Evolutionary conservation across 371 early-diverging fungal genomes (phyloP), one percentile per base, ranked within the genome.

Genomic region (Zopfochytrium polystomum): DNA sequence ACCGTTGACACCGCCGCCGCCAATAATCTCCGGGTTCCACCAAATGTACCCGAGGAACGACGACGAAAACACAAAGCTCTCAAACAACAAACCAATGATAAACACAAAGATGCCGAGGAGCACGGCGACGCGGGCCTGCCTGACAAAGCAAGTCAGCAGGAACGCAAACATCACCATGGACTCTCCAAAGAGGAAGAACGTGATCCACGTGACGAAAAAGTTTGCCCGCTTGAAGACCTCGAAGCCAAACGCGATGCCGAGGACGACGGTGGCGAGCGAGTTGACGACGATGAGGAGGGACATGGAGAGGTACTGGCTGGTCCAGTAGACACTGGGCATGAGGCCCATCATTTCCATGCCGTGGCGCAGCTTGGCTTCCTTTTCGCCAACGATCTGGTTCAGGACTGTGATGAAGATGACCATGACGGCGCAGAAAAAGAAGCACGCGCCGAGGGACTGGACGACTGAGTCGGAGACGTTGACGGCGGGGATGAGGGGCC

Each of bases 331-430:
- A 31, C 58, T 49, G 11, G 73, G 70, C 44, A 78, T 81, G 48
- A 87, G 75, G 3, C 88, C 88, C 87, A 87, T 87, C 81, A 85
- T 84, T 38, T 84, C 79, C 84, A 88, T 84, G 51, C 80, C 81
- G 58, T 82, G 81, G 20, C 83, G 75, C 54, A 86, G 71, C 55
- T 83, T 80, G 45, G 65, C 63, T 57, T 88, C 88, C 72, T 88
- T 88, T 57, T 88, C 88, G 18, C 74, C 60, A 6, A 88, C 87
- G 45, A 88, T 77, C 33, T 77, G 83, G 65, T 84, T 82, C 50
- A 88, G 70, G 26, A 84, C 77, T 55, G 75, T 79, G 66, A 79
- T 81, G 48, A 81, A 81, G 55, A 81, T 78, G 38, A 23, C 6
- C 63, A 71, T 52, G 59, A 75, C 80, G 7, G 82, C 73, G 67